Evolutionary conservation across 108 stramenopile species (phyloP), one percentile per base, ranked within the genome.

Genomic region (Cylindrotheca closterium): DNA sequence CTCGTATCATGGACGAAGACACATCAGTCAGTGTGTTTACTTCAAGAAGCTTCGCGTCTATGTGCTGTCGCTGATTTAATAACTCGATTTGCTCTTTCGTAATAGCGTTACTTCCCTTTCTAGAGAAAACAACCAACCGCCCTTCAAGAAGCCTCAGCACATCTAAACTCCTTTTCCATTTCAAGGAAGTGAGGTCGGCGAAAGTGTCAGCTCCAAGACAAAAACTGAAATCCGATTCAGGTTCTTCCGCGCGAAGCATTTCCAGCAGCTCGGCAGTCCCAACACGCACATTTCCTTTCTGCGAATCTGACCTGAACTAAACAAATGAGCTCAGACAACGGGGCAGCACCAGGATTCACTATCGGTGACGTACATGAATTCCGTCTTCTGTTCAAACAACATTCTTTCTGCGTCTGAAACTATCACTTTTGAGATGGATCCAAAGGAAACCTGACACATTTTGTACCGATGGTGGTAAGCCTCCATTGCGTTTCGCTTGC

Each of bases 151-250:
- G 50, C 22, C 52, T 4, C 31, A 91, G 58, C 1, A 94, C 78
- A 53, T 89, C 89, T 28, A 74, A 65, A 8, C 79, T 70, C 57
- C 86, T 71, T 58, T 74, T 88, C 93, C 93, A 94, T 63, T 89
- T 86, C 50, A 82, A 83, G 2, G 45, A 67, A 10, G 82, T 79
- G 74, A 93, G 73, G 54, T 91, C 89, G 50, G 86, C 67, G 68
- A 91, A 94, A 24, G 93, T 84, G 55, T 94, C 93, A 10, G 86
- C 80, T 4, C 93, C 93, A 51, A 94, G 58, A 47, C 84, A 84
- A 48, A 91, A 77, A n/a, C 75, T 74, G 48, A 69, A 78, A 31
- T 78, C 70, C 3, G 55, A 60, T 24, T 79, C 27, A 33, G 78
- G 83, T 69, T 86, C 86, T 29, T 74, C 45, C 3, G 49, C 53